Evolutionary conservation across 1,284 basidiomycete genomes (phyloP).

Genomic region (Ceratobasidium sp.): DNA sequence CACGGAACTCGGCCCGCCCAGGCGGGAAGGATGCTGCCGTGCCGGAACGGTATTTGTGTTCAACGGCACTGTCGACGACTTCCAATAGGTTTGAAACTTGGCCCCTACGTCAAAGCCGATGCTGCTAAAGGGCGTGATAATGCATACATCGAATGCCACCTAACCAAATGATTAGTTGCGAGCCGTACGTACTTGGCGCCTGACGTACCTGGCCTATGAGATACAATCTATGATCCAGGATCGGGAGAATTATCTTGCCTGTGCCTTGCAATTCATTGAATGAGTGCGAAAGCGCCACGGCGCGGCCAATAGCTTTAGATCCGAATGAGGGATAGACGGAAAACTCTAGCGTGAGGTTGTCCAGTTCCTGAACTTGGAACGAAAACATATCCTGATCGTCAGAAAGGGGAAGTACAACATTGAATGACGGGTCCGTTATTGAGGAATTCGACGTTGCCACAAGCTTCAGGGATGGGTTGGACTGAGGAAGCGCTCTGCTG

Average conservation of each 20-base stretch:
- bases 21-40: conserved; percentile 41
- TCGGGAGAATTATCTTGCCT: conserved; percentile 76
- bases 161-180: conserved; percentile 54
- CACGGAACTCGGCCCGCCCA: conserved; percentile 35
- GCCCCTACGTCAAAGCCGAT: conserved; percentile 97
- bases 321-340: conserved; percentile 98
- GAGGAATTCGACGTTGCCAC: conserved; percentile 83
- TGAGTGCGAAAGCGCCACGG: conserved; percentile 85
- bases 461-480: conserved; percentile 84
- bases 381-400: conserved; percentile 86
- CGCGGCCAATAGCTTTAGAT: conserved; percentile 96
- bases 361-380: conserved; percentile 87
- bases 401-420: conserved; percentile 85
- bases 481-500: conserved; percentile 48
- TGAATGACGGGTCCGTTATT: conserved; percentile 73
- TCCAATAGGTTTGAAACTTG: conserved; percentile 97
- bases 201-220: conserved; percentile 87
- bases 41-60: conserved; percentile 58
- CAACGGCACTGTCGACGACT: conserved; percentile 79
- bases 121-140: conserved; percentile 91
- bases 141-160: conserved; percentile 91
- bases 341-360: conserved; percentile 87
- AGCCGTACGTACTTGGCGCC: conserved; percentile 21
- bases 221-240: conserved; percentile 93
- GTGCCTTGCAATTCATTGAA: conserved; percentile 62